These are phyloP conservation scores for Fusarium temperatum DNA, from an alignment of 2,329 filamentous ascomycete species.

Conservation along the genomic window DNA sequence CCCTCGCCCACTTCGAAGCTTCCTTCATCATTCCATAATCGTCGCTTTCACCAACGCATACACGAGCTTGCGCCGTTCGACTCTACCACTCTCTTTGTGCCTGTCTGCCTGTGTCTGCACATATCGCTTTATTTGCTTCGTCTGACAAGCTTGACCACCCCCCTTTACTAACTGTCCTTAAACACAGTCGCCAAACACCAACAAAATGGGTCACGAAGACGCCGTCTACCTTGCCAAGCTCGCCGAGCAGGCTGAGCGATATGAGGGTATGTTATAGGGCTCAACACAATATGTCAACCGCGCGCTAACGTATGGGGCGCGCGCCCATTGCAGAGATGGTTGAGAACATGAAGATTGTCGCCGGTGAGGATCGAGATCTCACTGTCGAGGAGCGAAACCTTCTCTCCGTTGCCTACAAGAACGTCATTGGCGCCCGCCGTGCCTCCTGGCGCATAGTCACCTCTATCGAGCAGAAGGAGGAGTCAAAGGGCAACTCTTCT, in stretches of 20 bases:
- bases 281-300: slow-evolving; percentile 7
- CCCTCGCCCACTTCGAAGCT: slow-evolving; percentile 23
- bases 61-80: slow-evolving; percentile 25
- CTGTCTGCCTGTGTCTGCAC: slow-evolving; percentile 19
- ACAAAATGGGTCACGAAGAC: slow-evolving; percentile 98
- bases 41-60: slow-evolving; percentile 3
- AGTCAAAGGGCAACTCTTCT: slow-evolving; percentile 97
- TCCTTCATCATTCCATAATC: slow-evolving; percentile 19
- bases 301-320: slow-evolving; percentile 49
- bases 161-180: slow-evolving; percentile 36
- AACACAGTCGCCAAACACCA: slow-evolving; percentile 46
- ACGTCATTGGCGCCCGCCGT: slow-evolving; percentile 97
- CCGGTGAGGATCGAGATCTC: slow-evolving; percentile 83
- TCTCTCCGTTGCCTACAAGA: slow-evolving; percentile 99
- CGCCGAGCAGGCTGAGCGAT: slow-evolving; percentile 99
- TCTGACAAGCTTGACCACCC: slow-evolving; percentile 32
- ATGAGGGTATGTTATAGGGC: slow-evolving; percentile 77
- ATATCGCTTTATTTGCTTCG: slow-evolving; percentile 24
- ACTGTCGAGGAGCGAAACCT: slow-evolving; percentile 98
- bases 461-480: slow-evolving; percentile 99
- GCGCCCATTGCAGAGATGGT: slow-evolving; percentile 91
- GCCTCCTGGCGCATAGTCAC: slow-evolving; percentile 99
- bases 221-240: slow-evolving; percentile 99
- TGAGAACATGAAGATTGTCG: slow-evolving; percentile 99
- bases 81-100: slow-evolving; percentile 31